Evolutionary conservation across 2,329 filamentous ascomycete genomes (phyloP).

Genomic region (Aureobasidium namibiae): DNA sequence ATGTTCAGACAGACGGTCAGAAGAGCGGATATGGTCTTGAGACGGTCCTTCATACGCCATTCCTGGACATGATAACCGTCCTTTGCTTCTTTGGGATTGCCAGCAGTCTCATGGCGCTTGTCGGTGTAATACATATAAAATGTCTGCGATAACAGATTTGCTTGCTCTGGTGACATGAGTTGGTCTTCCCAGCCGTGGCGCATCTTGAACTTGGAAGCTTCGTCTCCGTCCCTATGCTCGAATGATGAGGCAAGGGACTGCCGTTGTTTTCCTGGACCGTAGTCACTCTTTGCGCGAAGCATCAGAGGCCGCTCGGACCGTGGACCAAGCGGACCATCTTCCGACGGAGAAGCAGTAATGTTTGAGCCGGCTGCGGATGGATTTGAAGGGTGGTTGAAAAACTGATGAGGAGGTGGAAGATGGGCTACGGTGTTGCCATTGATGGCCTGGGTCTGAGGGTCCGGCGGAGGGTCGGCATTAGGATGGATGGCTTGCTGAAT

Average conservation of each 20-base stretch:
- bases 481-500: conserved; percentile 2
- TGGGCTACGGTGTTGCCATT: conserved; percentile 6
- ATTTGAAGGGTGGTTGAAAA: neutral
- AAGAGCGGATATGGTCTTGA: conserved; percentile 94
- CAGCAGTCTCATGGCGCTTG: conserved; percentile 91
- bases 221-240: conserved; percentile 27
- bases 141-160: conserved; percentile 74
- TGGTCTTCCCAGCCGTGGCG: conserved; percentile 90
- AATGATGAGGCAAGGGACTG: conserved; percentile 8
- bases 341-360: neutral
- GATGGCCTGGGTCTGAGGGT: conserved; percentile 6
- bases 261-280: conserved; percentile 31
- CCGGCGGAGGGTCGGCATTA: neutral
- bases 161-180: conserved; percentile 83
- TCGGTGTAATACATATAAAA: conserved; percentile 99
- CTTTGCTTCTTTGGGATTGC: conserved; percentile 58
- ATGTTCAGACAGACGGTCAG: conserved; percentile 94
- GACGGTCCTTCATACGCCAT: conserved; percentile 92
- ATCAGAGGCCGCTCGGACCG: conserved; percentile 26
- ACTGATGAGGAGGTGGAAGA: conserved; percentile 1
- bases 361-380: neutral
- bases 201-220: conserved; percentile 36
- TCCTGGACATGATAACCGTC: conserved; percentile 55
- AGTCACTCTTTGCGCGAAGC: conserved; percentile 46
- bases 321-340: neutral